phyloP scores from a whole-genome alignment of 139 green algal species.

The Astrephomene gubernaculifera region DNA sequence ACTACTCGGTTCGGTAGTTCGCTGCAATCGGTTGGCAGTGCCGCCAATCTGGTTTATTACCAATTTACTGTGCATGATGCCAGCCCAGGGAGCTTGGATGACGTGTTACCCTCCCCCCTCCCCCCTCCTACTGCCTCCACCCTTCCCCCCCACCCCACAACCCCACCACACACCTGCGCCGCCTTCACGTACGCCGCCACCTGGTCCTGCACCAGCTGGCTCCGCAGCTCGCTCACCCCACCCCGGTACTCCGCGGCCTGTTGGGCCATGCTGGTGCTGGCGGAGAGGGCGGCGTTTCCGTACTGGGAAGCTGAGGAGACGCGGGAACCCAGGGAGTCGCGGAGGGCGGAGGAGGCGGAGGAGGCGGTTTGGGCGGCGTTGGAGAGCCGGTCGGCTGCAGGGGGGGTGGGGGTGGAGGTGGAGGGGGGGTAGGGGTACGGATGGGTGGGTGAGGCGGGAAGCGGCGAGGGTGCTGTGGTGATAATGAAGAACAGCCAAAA shows the following conservation, averaged over 20 bases:
- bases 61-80: not conserved
- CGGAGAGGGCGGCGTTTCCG: not conserved
- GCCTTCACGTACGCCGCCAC: conserved; percentile 16
- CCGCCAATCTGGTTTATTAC: not conserved
- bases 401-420: not conserved
- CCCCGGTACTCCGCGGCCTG: not conserved
- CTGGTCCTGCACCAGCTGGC: conserved; percentile 11
- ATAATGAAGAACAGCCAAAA: too few species aligned
- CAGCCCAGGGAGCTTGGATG: not conserved
- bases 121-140: not conserved
- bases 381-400: not conserved
- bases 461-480: not conserved
- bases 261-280: not conserved
- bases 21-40: not conserved
- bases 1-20: not conserved
- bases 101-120: not conserved
- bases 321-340: not conserved
- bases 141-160: not conserved
- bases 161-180: not conserved
- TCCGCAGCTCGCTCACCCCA: not conserved
- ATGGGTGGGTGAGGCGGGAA: not conserved
- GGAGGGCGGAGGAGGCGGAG: not conserved
- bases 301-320: not conserved
- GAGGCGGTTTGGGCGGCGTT: not conserved
- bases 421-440: not conserved